Evolutionary conservation across 139 green algal genomes (phyloP).

Genomic region (Chlorella ohadii): DNA sequence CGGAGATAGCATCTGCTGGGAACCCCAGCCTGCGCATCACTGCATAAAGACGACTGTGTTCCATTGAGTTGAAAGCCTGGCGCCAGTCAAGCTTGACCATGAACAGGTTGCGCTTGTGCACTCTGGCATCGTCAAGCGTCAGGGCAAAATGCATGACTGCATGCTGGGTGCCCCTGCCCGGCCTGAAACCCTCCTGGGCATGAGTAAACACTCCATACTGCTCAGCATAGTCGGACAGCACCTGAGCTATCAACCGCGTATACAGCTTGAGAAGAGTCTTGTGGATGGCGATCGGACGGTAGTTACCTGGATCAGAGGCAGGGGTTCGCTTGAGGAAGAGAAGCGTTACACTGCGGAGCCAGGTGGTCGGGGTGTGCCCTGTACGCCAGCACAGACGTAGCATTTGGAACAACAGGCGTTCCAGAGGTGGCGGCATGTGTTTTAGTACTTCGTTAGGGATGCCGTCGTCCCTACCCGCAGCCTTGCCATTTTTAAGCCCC

Average conservation of each 20-base stretch:
- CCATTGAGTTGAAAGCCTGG: constrained; percentile 8
- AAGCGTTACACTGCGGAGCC: background rate
- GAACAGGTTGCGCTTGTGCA: background rate
- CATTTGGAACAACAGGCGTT: background rate
- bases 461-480: background rate
- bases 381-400: background rate
- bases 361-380: background rate
- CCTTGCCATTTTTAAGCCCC: background rate
- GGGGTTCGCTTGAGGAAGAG: background rate
- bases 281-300: constrained; percentile 7
- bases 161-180: background rate
- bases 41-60: background rate
- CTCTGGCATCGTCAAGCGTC: background rate
- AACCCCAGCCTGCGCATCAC: background rate
- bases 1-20: background rate
- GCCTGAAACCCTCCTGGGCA: background rate
- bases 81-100: background rate
- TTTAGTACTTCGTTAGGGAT: constrained; percentile 10
- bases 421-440: background rate
- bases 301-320: background rate
- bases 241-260: background rate
- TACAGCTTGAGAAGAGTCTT: background rate
- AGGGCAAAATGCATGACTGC: background rate
- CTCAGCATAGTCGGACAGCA: background rate
- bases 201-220: background rate